Evolutionary conservation across 768 basidiomycete genomes (phyloP), one percentile per base, ranked within the genome.

Genomic region (Daedaleopsis sinensis): DNA sequence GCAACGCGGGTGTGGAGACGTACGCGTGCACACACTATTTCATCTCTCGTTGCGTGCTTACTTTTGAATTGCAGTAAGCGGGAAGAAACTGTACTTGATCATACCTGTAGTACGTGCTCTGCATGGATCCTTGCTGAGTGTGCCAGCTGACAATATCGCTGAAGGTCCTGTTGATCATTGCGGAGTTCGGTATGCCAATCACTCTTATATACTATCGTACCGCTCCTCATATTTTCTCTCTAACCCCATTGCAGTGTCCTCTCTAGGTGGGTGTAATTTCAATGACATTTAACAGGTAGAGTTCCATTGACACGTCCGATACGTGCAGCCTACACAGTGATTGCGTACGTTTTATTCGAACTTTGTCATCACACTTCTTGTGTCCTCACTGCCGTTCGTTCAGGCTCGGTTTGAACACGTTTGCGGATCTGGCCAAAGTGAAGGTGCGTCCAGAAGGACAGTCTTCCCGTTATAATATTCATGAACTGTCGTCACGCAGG

Each of bases 21-120:
- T 61, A 23, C 49, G 58, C 5, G 3, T 36, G 18, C 51, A 18
- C 13, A 10, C 27, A 5, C 4, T 46, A 13, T 4, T 50, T 16
- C 7, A 5, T 7, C 11, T 4, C 38, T 16, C 36, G 8, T n/a
- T 21, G 37, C 21, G 9, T 38, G 23, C 37, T 52, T 38, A 56
- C 39, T 1, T 12, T 49, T 1, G 13, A 5, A 0, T 32, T 7
- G 27, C 18, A 61, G 59, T 86, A 64, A 85, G 84, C 76, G 77
- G 76, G 57, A 74, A 75, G 53, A 84, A 81, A 54, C 58, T 76
- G 13, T 70, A 72, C 13, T 73, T 86, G 43, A 76, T 79, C 9
- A 64, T 71, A 12, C 58, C 76, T 18, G 78, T 81, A 51, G 83
- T 84, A 67, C 66, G 78, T 70, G 27, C 27, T 19, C 19, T 3